A percentile compares a stretch with the other conserved stretches of the same genome.
phyloP scores from a whole-genome alignment of 2,329 filamentous ascomycete species.

The Colletotrichum destructivum region DNA sequence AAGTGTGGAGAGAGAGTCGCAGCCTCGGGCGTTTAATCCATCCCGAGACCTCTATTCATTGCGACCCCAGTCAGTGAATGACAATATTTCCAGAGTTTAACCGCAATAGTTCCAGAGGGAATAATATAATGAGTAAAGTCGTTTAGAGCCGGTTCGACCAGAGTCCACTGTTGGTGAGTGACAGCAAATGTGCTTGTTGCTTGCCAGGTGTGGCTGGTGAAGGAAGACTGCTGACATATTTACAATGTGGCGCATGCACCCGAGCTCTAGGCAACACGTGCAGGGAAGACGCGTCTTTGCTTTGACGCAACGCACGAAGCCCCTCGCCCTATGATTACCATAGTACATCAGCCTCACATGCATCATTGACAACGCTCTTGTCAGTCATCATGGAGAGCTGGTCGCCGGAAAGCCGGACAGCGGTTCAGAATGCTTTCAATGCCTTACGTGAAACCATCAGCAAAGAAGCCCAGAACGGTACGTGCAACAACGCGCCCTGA shows the following conservation, averaged over 20 bases:
- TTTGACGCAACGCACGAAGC: not conserved
- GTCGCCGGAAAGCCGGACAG: conserved; percentile 56
- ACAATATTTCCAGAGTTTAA: too few species aligned
- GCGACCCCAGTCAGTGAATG: not conserved
- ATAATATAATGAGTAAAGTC: not conserved
- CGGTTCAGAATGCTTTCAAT: conserved; percentile 58
- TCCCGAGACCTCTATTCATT: not conserved
- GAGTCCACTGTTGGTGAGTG: not conserved
- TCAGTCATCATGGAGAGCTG: conserved; percentile 55
- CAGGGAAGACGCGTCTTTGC: conserved; percentile 8
- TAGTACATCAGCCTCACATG: not conserved
- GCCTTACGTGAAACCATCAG: conserved; percentile 58
- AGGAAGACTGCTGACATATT: not conserved
- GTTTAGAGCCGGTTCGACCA: not conserved
- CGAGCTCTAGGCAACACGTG: conserved; percentile 3
- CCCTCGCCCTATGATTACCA: not conserved
- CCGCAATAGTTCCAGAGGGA: not conserved
- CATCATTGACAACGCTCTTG: not conserved
- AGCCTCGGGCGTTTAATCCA: not conserved
- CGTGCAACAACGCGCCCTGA: conserved; percentile 42
- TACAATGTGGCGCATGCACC: not conserved
- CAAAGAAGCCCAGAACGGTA: conserved; percentile 55
- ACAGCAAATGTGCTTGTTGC: not conserved
- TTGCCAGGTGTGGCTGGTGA: not conserved
- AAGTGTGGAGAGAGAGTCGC: not conserved